Percentiles rank a stretch among this genome's conserved stretches.
Conservation (phyloP, 495 filamentous ascomycete genomes). For the Aspergillus avenaceus region DNA sequence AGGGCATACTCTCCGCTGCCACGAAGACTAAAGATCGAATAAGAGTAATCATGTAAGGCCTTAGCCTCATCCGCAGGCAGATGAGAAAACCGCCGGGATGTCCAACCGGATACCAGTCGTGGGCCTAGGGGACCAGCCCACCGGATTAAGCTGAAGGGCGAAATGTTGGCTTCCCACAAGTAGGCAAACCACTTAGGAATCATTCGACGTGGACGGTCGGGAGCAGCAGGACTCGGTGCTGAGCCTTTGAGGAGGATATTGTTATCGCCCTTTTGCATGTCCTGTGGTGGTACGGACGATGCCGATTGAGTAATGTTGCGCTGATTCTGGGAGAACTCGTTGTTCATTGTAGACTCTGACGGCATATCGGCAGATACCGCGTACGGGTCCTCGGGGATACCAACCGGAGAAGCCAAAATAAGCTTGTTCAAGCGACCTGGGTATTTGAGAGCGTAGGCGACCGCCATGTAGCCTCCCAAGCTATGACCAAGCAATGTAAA, state of each 20-base stretch:
- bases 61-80: slow-evolving; percentile 76
- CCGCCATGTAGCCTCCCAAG: slow-evolving; percentile 88
- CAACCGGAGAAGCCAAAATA: slow-evolving; percentile 89
- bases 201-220: slow-evolving; percentile 47
- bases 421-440: slow-evolving; percentile 91
- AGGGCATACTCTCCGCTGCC: slow-evolving; percentile 96
- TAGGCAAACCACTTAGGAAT: slow-evolving; percentile 82
- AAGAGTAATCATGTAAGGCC: slow-evolving; percentile 85
- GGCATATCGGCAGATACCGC: slow-evolving; percentile 78
- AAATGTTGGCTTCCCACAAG: slow-evolving; percentile 96
- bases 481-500: slow-evolving; percentile 94
- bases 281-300: slow-evolving; percentile 21
- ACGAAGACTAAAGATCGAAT: slow-evolving; percentile 86
- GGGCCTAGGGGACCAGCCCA: slow-evolving; percentile 90
- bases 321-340: slow-evolving; percentile 76
- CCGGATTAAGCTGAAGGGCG: slow-evolving; percentile 85
- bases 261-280: slow-evolving; percentile 43
- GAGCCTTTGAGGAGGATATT: slow-evolving; percentile 57
- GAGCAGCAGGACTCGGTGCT: slow-evolving; percentile 30
- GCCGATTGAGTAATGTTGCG: slow-evolving; percentile 37
- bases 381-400: slow-evolving; percentile 92
- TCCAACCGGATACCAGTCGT: slow-evolving; percentile 91
- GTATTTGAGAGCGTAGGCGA: slow-evolving; percentile 94
- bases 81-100: slow-evolving; percentile 84
- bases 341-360: slow-evolving; percentile 59